Percentiles rank a stretch among this genome's conserved stretches.
Conservation (phyloP, 1,284 basidiomycete genomes). For the Trichosporon sp. region DNA sequence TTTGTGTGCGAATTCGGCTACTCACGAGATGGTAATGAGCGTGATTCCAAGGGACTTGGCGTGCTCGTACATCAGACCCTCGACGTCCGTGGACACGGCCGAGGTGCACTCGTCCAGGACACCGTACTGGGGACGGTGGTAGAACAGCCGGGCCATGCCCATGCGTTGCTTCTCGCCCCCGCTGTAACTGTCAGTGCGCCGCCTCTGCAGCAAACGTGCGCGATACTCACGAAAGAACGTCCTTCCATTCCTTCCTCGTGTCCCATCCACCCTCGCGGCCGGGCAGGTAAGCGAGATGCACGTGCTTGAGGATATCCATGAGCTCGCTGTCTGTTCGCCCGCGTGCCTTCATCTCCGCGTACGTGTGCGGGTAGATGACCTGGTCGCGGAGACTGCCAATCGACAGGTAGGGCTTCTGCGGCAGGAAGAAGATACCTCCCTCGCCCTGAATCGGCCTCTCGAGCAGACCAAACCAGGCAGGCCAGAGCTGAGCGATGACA, state of each 20-base stretch:
- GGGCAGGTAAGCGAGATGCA: conserved; percentile 80
- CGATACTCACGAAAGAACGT: conserved; percentile 58
- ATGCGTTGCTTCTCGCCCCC: conserved; percentile 97
- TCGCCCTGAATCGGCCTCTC: conserved; percentile 50
- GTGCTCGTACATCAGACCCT: conserved; percentile 91
- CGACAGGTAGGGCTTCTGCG: conserved; percentile 87
- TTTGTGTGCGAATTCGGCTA: conserved; percentile 25
- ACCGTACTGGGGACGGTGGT: conserved; percentile 38
- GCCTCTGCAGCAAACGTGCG: background rate
- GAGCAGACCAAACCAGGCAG: conserved; percentile 52
- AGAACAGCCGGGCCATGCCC: conserved; percentile 50
- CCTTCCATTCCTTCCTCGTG: conserved; percentile 91
- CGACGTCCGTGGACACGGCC: conserved; percentile 93
- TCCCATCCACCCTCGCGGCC: conserved; percentile 82
- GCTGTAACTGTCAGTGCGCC: conserved; percentile 47
- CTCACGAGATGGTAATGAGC: conserved; percentile 76
- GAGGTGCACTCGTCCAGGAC: conserved; percentile 77
- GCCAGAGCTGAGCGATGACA: conserved; percentile 84
- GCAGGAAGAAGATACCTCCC: conserved; percentile 73
- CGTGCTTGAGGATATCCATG: conserved; percentile 66
- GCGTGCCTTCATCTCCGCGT: conserved; percentile 63
- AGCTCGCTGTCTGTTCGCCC: conserved; percentile 65
- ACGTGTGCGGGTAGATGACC: conserved; percentile 64
- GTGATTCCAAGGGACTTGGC: conserved; percentile 89
- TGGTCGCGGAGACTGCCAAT: conserved; percentile 83